Base-by-base conservation (phyloP, 345 rosid species). In the Bretschneidera sinensis region DNA sequence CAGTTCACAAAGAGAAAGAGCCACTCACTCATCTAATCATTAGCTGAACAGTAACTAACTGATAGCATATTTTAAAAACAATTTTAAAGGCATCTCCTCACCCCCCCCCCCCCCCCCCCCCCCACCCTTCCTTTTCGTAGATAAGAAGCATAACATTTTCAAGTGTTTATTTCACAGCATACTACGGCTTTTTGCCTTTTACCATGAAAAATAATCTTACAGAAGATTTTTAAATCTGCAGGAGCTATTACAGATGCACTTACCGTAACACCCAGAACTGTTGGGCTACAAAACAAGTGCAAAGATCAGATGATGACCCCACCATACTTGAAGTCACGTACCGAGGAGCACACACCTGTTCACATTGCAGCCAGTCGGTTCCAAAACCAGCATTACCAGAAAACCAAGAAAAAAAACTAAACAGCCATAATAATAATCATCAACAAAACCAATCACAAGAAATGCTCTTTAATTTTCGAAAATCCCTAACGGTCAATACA, bases 181-280 rank as follows among this genome's bases (percentile, higher is more conserved):
- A 2, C 8, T 28, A 28, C 8, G 33, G 8, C 8, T 28, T 28
- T 28, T n/a, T 31, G 35, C 35, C 35, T 31, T 31, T 31, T 31
- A 4, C 4, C 35, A 9, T 4, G 4, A 31, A 31, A 31, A 31
- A 31, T 4, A 31, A 31, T 31, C 35, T 31, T 4, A 31, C n/a
- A n/a, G n/a, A n/a, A 48, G 20, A 48, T 48, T 45, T 1, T 60
- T 33, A 5, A 17, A 16, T 17, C 16, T 70, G 72, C 95, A 92
- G 97, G 72, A 89, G 97, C 63, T 92, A 87, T 64, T 92, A 92
- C 68, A 85, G 97, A 71, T 92, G 98, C 75, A 85, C 90, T 10
- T 80, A 73, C 56, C 74, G 89, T 8, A 80, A 77, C 49, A 77
- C 78, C 0, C 81, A 77, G 63, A 70, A 81, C 23, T 92, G 97